Evolutionary conservation across 2,329 filamentous ascomycete species (phyloP), one percentile per base, ranked within the genome.

Genomic region (Cercospora berteroae): DNA sequence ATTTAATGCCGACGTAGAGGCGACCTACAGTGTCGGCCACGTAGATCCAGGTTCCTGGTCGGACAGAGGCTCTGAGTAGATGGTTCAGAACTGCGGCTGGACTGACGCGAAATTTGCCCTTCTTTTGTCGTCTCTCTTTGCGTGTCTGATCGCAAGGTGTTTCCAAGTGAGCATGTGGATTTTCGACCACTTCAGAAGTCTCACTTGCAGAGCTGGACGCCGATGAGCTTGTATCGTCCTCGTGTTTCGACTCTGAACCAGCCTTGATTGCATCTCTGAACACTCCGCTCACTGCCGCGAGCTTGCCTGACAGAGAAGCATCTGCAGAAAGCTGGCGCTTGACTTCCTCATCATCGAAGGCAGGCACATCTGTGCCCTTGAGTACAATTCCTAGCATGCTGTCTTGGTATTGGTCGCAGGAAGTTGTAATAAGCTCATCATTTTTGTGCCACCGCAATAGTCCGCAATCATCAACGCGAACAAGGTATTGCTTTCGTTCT

Each of bases 21-120:
- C 90, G 87, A 76, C 93, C 94, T 1, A 87, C 89, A 1, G 92
- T 94, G 79, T 96, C 93, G 25, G 90, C 89, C 5, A 94, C 93
- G 74, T 96, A 97, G 71, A 97, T 96, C 93, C 93, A 97, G 3
- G 91, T 95, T 72, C 94, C 93, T 65, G 92, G 92, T 76, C 88
- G 90, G 56, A 93, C 90, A 0, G 90, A 88, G 69, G 91, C 89
- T 70, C 91, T 87, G 18, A 94, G 83, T 7, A 96, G 83, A 71
- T 90, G 90, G 78, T 94, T 92, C 74, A 95, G 86, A 8, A 96
- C 85, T 0, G 90, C 90, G 0, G 89, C 87, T 0, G 90, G 88
- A 2, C 88, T 92, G 4, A 93, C 84, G 74, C 91, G 87, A 61
- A 85, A 86, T 64, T 87, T 89, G 56, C 62, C 61, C 13, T 55